Evolutionary conservation across 2,329 filamentous ascomycete genomes (phyloP).

Genomic region (Colletotrichum musicola): DNA sequence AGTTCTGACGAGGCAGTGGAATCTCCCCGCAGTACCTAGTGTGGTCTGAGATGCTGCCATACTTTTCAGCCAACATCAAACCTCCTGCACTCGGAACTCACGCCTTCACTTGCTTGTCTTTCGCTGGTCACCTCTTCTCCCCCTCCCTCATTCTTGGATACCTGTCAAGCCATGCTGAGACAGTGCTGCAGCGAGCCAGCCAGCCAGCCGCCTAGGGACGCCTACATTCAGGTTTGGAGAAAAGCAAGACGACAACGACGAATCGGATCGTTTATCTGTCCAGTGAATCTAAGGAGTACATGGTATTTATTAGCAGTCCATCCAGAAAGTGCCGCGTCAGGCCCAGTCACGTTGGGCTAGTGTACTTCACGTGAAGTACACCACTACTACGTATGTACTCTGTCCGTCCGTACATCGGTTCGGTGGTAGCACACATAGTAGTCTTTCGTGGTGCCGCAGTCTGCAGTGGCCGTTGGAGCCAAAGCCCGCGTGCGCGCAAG

Average conservation of each 20-base stretch:
- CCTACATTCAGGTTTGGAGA: neutral
- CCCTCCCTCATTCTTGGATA: no score
- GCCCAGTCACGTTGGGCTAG: neutral
- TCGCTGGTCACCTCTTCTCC: neutral
- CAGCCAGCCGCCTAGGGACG: neutral
- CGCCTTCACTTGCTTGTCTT: neutral
- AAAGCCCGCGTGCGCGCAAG: neutral
- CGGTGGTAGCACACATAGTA: neutral
- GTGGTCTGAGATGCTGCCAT: neutral
- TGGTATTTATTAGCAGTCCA: neutral
- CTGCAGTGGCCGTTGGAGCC: conserved; percentile 14
- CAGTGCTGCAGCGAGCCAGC: neutral
- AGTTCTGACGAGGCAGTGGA: neutral
- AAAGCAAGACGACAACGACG: neutral
- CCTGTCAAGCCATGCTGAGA: neutral
- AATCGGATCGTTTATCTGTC: conserved; percentile 1
- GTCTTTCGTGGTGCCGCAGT: neutral
- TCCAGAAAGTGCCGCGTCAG: conserved; percentile 1
- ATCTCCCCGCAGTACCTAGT: neutral
- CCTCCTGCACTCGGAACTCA: neutral
- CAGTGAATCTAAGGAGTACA: no score
- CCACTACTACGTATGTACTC: neutral
- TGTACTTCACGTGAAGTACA: neutral
- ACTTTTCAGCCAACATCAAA: neutral
- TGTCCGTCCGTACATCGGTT: neutral